Evolutionary conservation across 805 yeast genomes (phyloP), one percentile per base, ranked within the genome.

Genomic region (Candida tibetensis): DNA sequence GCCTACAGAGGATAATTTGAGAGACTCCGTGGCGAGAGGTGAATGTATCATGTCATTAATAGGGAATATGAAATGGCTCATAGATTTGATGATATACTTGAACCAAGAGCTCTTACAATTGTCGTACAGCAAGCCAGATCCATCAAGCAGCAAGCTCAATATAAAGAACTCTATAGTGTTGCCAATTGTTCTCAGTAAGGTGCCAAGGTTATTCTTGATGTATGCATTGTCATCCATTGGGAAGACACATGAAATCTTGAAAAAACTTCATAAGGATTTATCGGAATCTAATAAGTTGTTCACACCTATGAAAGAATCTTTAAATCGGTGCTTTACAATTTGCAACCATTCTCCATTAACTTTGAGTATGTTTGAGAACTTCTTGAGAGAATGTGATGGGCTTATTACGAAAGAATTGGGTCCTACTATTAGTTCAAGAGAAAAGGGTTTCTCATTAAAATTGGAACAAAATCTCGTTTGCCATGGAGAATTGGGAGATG

Each of bases 61-160:
- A n/a, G 97, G 97, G 0, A 77, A 84, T 28, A 78, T 85, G 6
- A 77, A 87, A 50, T 91, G 97, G 96, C 75, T 86, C 47, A 74
- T 87, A 22, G 96, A 89, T 55, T 77, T 87, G 43, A 69, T 87
- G 38, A 77, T 82, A 1, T 79, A 77, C 45, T 56, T 86, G 28
- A 77, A 81, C 38, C 95, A 90, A 57, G 95, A 91, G 47, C 60
- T 84, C 23, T 53, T 82, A 17, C 74, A 80, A 23, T 49, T 81
- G 18, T 43, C 62, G 17, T 48, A 52, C 39, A 35, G 55, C 41
- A 45, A 57, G 52, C 36, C 45, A 17, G 40, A 51, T 31, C 45
- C 52, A 4, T 30, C 41, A 2, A 42, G 44, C 23, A 43, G 54
- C 29, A 47, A 42, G 9, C 45, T 69, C 14, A 50, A 49, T 7